These are phyloP conservation scores for Penicillium robsamsonii DNA, from an alignment of 495 filamentous ascomycete genomes.

Conservation along the genomic window DNA sequence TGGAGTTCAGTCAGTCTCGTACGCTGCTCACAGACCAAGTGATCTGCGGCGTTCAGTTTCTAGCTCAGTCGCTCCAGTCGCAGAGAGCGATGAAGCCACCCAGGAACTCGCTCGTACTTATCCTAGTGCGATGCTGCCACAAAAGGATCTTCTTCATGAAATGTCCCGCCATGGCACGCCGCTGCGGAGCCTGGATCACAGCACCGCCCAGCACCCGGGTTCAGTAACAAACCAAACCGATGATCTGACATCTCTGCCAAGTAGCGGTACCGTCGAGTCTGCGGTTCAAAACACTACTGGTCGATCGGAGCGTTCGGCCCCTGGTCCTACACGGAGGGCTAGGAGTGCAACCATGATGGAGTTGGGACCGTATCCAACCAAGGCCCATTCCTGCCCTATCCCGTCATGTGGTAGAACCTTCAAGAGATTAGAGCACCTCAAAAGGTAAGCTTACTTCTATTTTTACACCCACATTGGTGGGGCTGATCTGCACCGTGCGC, in stretches of 20 bases:
- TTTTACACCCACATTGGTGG: slow-evolving; percentile 20
- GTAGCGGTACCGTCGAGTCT: slow-evolving; percentile 58
- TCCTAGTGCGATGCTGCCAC: slow-evolving; percentile 64
- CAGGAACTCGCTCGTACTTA: slow-evolving; percentile 65
- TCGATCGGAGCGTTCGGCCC: slow-evolving; percentile 60
- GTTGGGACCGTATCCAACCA: slow-evolving; percentile 91
- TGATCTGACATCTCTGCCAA: slow-evolving; percentile 64
- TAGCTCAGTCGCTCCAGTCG: slow-evolving; percentile 77
- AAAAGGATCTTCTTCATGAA: slow-evolving; percentile 74
- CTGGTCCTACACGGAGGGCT: slow-evolving; percentile 79
- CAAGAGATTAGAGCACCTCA: slow-evolving; percentile 98
- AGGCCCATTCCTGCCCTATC: slow-evolving; percentile 98
- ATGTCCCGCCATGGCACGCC: slow-evolving; percentile 89
- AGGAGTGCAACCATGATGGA: slow-evolving; percentile 97
- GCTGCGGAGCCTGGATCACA: slow-evolving; percentile 73
- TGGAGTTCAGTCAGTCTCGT: slow-evolving; percentile 40
- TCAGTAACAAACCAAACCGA: slow-evolving; percentile 59
- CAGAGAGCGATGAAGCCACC: slow-evolving; percentile 69
- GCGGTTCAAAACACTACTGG: slow-evolving; percentile 58
- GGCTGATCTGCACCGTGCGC: slow-evolving; percentile 22
- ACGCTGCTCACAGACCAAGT: slow-evolving; percentile 70
- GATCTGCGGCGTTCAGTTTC: slow-evolving; percentile 91
- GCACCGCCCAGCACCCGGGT: slow-evolving; percentile 68
- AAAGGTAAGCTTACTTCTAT: slow-evolving; percentile 70
- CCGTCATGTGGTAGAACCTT: slow-evolving; percentile 95